These are phyloP conservation scores for Xylariaceae sp. DNA, from an alignment of 2,329 filamentous ascomycete genomes.

Conservation along the genomic window DNA sequence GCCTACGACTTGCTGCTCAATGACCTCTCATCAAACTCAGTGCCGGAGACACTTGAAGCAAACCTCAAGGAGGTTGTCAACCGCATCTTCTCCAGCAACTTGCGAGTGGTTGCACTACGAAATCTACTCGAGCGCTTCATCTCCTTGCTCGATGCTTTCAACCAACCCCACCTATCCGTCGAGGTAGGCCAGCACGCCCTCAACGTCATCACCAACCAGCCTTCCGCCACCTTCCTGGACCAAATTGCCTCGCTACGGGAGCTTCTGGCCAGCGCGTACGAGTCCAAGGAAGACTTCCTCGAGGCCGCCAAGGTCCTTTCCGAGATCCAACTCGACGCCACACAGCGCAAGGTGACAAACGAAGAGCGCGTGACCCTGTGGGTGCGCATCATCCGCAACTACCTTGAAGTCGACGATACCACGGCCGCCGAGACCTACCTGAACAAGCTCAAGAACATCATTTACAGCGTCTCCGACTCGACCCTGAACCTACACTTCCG, in stretches of 20 bases:
- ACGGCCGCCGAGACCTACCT: slow-evolving; percentile 79
- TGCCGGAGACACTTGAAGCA: slow-evolving; percentile 36
- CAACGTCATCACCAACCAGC: slow-evolving; percentile 55
- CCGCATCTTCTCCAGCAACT: slow-evolving; percentile 59
- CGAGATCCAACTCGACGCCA: slow-evolving; percentile 81
- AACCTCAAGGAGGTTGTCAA: slow-evolving; percentile 65
- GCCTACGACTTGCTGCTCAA: slow-evolving; percentile 43
- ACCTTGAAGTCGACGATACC: slow-evolving; percentile 89
- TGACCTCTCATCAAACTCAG: slow-evolving; percentile 38
- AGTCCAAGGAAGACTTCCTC: slow-evolving; percentile 72
- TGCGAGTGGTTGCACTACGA: slow-evolving; percentile 72
- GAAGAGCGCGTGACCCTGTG: slow-evolving; percentile 79
- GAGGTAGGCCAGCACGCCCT: slow-evolving; percentile 72
- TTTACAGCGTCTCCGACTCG: slow-evolving; percentile 69
- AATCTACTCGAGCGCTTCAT: slow-evolving; percentile 65
- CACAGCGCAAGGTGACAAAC: slow-evolving; percentile 76
- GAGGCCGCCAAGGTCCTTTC: slow-evolving; percentile 72
- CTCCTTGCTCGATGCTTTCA: slow-evolving; percentile 53
- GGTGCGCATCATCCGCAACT: slow-evolving; percentile 91
- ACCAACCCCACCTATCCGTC: slow-evolving; percentile 62
- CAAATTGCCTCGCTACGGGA: slow-evolving; percentile 75
- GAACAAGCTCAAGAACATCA: slow-evolving; percentile 92
- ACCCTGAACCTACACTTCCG: slow-evolving; percentile 78
- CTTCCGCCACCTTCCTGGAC: slow-evolving; percentile 70
- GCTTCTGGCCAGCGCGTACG: slow-evolving; percentile 76